Evolutionary conservation across 306 rosid genomes (phyloP).

Genomic region (Styphnolobium japonicum): DNA sequence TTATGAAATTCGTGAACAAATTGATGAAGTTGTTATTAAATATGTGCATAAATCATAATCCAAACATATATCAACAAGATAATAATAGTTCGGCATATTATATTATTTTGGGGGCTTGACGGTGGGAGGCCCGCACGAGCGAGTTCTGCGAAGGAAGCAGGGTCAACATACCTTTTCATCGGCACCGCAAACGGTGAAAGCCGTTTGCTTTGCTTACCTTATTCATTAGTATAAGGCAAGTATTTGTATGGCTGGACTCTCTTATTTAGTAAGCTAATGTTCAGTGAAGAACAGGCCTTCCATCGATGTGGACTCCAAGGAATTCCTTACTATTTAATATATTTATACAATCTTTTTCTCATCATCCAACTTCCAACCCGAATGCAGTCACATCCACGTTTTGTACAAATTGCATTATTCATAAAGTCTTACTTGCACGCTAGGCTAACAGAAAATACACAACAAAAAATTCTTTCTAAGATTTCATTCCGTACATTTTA

Average conservation of each 20-base stretch:
- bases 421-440: too few relatives aligned
- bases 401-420: too few relatives aligned
- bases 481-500: slow-evolving; percentile 1
- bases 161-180: slow-evolving; percentile 67
- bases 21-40: too few relatives aligned
- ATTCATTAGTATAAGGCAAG: slow-evolving; percentile 84
- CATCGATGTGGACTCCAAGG: slow-evolving; percentile 41
- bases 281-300: fast-evolving
- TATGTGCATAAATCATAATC: too few relatives aligned
- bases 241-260: fast-evolving
- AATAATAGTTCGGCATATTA: too few relatives aligned
- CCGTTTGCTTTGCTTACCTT: slow-evolving; percentile 94
- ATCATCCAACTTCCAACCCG: too few relatives aligned
- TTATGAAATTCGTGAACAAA: too few relatives aligned
- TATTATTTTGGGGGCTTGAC: background rate
- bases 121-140: slow-evolving; percentile 72
- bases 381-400: too few relatives aligned
- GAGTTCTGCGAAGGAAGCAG: slow-evolving; percentile 95
- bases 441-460: background rate
- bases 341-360: too few relatives aligned
- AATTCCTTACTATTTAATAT: too few relatives aligned
- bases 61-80: too few relatives aligned
- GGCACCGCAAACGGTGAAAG: too few relatives aligned
- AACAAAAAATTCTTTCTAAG: background rate
- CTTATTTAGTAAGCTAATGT: background rate